Percentiles rank a stretch among this genome's conserved stretches.
phyloP scores from a whole-genome alignment of 1,284 basidiomycete species.

The Dichomitus squalens region DNA sequence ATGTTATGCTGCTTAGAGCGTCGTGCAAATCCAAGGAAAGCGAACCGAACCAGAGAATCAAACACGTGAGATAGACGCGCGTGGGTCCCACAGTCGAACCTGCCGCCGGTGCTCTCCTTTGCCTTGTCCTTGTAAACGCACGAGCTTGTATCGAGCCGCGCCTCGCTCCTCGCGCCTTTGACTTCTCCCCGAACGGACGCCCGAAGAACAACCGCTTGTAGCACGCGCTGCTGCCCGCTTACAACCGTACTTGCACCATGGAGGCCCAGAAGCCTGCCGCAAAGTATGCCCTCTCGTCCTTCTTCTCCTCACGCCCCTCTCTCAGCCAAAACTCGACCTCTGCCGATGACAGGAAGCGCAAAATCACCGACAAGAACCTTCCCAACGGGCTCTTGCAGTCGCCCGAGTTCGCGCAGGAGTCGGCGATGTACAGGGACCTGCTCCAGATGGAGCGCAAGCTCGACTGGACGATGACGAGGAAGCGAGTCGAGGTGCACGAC shows the following conservation, averaged over 20 bases:
- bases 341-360: constrained; percentile 60
- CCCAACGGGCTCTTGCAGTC: constrained; percentile 71
- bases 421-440: constrained; percentile 85
- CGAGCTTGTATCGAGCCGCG: neutral
- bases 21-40: too few relatives aligned
- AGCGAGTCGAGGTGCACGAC: constrained; percentile 89
- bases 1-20: too few relatives aligned
- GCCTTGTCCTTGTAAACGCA: neutral
- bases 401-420: constrained; percentile 77
- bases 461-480: constrained; percentile 94
- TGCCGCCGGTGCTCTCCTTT: neutral
- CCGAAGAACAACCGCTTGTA: constrained; percentile 8
- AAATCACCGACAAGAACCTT: constrained; percentile 79
- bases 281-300: constrained; percentile 26
- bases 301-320: constrained; percentile 19
- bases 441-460: constrained; percentile 89
- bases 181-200: neutral
- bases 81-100: neutral
- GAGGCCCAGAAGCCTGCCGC: constrained; percentile 29
- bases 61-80: neutral
- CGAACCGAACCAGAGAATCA: neutral
- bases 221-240: neutral
- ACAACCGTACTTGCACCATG: constrained; percentile 20
- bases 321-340: constrained; percentile 15
- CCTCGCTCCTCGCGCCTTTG: neutral